Conservation (phyloP, 345 rosid genomes). For the Streptanthus diversifolius region DNA sequence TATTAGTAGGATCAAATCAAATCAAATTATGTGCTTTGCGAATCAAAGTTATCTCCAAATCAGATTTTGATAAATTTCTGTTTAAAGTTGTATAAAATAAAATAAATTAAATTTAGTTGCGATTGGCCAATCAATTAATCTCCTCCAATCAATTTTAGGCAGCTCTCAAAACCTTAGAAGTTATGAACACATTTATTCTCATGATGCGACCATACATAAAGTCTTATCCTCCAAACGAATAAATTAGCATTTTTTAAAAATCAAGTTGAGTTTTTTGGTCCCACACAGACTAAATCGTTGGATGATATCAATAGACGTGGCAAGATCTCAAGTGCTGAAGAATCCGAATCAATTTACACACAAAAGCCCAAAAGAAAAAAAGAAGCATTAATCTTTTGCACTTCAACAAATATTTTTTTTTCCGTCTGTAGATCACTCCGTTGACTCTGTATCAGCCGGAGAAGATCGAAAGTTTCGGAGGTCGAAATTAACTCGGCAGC, state of each 20-base stretch:
- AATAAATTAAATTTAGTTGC: background rate
- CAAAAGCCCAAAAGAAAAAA: background rate
- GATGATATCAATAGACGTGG: slow-evolving; percentile 16
- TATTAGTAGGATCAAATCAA: background rate
- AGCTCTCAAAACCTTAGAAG: background rate
- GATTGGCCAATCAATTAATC: background rate
- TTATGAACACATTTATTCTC: background rate
- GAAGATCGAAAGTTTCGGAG: background rate
- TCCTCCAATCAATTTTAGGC: slow-evolving; percentile 1
- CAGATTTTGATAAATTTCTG: background rate
- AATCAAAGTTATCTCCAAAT: background rate
- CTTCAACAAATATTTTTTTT: background rate
- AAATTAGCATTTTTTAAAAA: background rate
- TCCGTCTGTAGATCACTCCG: background rate
- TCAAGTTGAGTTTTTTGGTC: slow-evolving; percentile 11
- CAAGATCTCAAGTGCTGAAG: background rate
- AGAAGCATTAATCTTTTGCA: slow-evolving; percentile 7
- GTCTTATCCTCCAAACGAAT: background rate
- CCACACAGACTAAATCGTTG: slow-evolving; percentile 2
- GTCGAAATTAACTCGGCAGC: slow-evolving; percentile 14
- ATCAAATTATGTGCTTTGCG: background rate
- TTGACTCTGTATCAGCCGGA: background rate
- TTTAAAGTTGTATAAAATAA: background rate
- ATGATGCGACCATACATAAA: background rate
- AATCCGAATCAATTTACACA: slow-evolving; percentile 25